A percentile compares a stretch with the other conserved stretches of the same genome.
Conservation (phyloP, 2,329 filamentous ascomycete species). For the Cladosporium sp. region DNA sequence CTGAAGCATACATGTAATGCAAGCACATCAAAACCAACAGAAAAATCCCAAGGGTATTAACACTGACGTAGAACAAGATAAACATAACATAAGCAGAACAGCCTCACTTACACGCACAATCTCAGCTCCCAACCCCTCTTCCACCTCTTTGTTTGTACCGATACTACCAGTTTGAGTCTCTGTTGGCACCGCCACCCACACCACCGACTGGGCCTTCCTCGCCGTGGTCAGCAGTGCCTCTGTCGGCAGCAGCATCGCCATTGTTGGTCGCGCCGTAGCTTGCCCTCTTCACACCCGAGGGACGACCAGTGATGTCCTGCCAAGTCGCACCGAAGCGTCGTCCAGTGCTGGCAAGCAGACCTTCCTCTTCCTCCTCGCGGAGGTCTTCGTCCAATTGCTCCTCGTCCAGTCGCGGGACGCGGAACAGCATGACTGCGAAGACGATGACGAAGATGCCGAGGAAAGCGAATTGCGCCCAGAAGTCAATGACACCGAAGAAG, state of each 20-base stretch:
- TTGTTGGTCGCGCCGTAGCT: constrained; percentile 32
- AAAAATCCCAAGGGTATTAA: not conserved
- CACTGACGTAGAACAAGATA: not conserved
- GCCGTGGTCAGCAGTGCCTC: constrained; percentile 22
- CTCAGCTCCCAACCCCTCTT: not conserved
- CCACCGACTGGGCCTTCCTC: constrained; percentile 19
- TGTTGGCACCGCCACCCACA: constrained; percentile 20
- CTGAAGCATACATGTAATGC: not conserved
- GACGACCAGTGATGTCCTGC: constrained; percentile 76
- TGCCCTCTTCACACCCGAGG: constrained; percentile 38
- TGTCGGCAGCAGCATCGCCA: constrained; percentile 17
- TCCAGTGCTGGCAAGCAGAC: constrained; percentile 79
- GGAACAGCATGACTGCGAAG: constrained; percentile 75
- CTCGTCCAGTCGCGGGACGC: constrained; percentile 74
- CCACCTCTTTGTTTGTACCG: not conserved
- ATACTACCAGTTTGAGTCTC: constrained; percentile 22
- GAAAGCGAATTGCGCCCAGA: constrained; percentile 96
- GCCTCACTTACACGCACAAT: not conserved
- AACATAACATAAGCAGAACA: not conserved
- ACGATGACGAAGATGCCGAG: constrained; percentile 77
- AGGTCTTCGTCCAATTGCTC: constrained; percentile 82
- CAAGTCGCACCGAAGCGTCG: constrained; percentile 81
- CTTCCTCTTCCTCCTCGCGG: constrained; percentile 91
- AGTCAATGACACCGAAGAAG: constrained; percentile 87
- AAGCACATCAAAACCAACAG: not conserved